Conservation (phyloP, 164 flowering plant species). For the Nelumbo lutea region DNA sequence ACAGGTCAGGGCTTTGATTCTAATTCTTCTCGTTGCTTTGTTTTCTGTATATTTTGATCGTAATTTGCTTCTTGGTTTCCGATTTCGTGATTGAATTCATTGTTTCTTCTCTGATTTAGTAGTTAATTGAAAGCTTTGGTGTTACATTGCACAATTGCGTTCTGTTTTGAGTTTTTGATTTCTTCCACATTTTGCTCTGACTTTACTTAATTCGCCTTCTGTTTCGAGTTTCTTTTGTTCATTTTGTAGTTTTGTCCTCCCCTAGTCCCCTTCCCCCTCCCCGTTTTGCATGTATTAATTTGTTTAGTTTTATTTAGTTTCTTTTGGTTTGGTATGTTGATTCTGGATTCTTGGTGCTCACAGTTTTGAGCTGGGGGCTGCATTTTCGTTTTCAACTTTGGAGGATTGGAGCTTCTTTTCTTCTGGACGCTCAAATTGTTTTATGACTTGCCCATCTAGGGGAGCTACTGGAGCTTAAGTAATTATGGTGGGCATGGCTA, state of each 20-base stretch:
- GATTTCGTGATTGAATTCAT: not conserved
- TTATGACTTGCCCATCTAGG: not conserved
- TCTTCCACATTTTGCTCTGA: not conserved
- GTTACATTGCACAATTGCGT: not conserved
- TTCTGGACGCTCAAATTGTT: not conserved
- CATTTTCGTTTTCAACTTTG: not conserved
- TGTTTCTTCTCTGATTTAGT: not conserved
- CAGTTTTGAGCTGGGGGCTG: conserved; percentile 4
- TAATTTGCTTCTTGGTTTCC: not conserved
- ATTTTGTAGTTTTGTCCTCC: not conserved
- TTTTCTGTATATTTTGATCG: not conserved
- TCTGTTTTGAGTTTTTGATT: not conserved
- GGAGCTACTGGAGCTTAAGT: not conserved
- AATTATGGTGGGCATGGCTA: conserved; percentile 31
- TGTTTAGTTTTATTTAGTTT: too few relatives aligned
- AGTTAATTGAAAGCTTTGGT: not conserved
- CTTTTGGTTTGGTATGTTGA: not conserved
- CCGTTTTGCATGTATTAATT: not conserved
- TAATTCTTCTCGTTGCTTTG: not conserved
- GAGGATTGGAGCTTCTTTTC: conserved; percentile 8
- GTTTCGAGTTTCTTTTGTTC: not conserved
- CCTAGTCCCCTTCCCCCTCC: not conserved
- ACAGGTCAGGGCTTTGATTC: conserved; percentile 5
- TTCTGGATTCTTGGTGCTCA: conserved; percentile 4
- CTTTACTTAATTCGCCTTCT: too few relatives aligned